phyloP scores from a whole-genome alignment of 495 filamentous ascomycete genomes.

The Penicillium ochrochloron region DNA sequence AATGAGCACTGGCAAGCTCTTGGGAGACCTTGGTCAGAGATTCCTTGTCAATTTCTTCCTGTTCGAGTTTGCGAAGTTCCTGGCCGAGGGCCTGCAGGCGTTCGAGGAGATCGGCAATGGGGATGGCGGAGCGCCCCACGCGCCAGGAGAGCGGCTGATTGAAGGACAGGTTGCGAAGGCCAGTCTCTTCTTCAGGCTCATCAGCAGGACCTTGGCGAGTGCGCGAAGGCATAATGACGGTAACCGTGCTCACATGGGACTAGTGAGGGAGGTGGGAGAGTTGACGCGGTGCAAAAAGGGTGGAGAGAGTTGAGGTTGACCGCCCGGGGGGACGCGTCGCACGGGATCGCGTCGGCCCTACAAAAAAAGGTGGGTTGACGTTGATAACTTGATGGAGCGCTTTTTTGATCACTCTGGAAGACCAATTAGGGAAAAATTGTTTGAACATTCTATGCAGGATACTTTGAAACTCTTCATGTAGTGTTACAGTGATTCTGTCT shows the following conservation, averaged over 20 bases:
- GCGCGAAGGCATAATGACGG: constrained; percentile 54
- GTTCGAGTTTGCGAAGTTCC: constrained; percentile 84
- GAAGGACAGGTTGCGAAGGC: constrained; percentile 60
- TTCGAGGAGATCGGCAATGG: constrained; percentile 77
- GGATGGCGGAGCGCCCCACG: constrained; percentile 81
- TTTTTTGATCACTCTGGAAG: neutral
- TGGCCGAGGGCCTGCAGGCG: constrained; percentile 79
- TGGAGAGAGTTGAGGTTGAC: constrained; percentile 31
- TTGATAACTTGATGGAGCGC: neutral
- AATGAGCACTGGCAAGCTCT: constrained; percentile 80
- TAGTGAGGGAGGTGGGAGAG: constrained; percentile 22
- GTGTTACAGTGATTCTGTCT: neutral
- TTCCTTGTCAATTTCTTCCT: constrained; percentile 81
- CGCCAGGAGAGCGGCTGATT: constrained; percentile 90
- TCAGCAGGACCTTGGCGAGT: constrained; percentile 50
- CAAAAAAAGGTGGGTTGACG: neutral
- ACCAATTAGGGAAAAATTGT: neutral
- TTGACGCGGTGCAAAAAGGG: constrained; percentile 29
- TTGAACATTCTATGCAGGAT: neutral
- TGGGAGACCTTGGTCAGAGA: constrained; percentile 84
- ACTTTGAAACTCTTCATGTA: neutral
- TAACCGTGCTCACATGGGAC: constrained; percentile 30
- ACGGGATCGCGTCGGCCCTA: constrained; percentile 34
- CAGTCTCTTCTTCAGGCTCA: constrained; percentile 43
- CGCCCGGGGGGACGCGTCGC: constrained; percentile 35